Evolutionary conservation across 805 yeast genomes (phyloP).

Genomic region (Candida xiaguanensis): DNA sequence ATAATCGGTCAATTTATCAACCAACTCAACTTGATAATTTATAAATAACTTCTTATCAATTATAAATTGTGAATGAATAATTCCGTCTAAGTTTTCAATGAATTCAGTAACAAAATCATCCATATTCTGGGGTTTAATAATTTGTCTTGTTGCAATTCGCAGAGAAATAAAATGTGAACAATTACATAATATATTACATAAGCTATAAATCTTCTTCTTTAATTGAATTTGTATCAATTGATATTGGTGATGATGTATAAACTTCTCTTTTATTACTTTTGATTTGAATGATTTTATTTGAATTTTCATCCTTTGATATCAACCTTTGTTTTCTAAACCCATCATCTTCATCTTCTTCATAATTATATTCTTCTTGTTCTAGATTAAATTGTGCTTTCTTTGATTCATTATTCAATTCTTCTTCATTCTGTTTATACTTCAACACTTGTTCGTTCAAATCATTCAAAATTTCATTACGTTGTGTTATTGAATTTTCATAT

Average conservation of each 20-base stretch:
- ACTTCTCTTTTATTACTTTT: constrained; percentile 20
- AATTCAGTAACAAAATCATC: constrained; percentile 20
- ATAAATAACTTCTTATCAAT: constrained; percentile 25
- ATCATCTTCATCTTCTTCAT: constrained; percentile 7
- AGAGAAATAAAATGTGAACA: neutral
- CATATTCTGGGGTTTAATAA: constrained; percentile 13
- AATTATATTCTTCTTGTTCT: constrained; percentile 2
- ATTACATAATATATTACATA: neutral
- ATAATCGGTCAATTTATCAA: constrained; percentile 20
- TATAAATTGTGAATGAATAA: constrained; percentile 16
- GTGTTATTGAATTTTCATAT: constrained; percentile 13
- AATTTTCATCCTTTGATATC: constrained; percentile 20
- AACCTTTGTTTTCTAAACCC: constrained; percentile 22
- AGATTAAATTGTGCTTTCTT: neutral
- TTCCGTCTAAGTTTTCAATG: neutral
- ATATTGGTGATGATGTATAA: constrained; percentile 18
- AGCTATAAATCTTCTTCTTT: constrained; percentile 1
- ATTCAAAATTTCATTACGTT: constrained; percentile 13
- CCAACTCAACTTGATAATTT: constrained; percentile 36
- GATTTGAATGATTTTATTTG: constrained; percentile 22
- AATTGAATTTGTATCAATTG: constrained; percentile 3
- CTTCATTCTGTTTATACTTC: constrained; percentile 8
- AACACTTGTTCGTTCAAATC: constrained; percentile 15
- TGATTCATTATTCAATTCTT: constrained; percentile 7
- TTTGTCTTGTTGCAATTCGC: neutral